Conservation (phyloP, 2,329 filamentous ascomycete genomes). For the Blastomyces gilchristii region DNA sequence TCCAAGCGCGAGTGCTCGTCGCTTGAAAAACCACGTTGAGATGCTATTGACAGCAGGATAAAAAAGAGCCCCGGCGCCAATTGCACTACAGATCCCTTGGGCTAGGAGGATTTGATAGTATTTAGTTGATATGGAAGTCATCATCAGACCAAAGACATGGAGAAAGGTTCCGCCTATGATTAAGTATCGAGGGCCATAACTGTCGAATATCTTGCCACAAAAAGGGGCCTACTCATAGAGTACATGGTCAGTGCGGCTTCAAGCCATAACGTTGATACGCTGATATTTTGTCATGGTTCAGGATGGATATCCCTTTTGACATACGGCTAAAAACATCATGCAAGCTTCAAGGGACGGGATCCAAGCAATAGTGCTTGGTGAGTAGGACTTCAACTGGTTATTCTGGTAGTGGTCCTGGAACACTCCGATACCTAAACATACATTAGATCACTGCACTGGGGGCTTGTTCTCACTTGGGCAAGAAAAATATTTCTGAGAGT, state of each 20-base stretch:
- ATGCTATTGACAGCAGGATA: constrained; percentile 32
- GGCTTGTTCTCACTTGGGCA: neutral
- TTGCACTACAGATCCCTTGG: constrained; percentile 45
- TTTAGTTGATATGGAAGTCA: constrained; percentile 43
- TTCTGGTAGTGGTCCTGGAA: constrained; percentile 52
- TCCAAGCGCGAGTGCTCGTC: constrained; percentile 45
- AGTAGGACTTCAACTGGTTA: constrained; percentile 40
- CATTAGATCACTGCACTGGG: constrained; percentile 1
- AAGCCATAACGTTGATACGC: neutral
- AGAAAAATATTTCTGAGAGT: neutral
- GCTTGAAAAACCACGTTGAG: constrained; percentile 45
- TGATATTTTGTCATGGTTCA: constrained; percentile 5
- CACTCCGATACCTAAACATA: constrained; percentile 35
- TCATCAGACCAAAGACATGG: constrained; percentile 51
- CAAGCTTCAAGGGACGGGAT: constrained; percentile 49
- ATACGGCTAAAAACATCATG: constrained; percentile 43
- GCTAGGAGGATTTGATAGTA: constrained; percentile 50
- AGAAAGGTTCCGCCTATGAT: constrained; percentile 42
- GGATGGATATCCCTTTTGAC: constrained; percentile 14
- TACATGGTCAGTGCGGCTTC: constrained; percentile 19
- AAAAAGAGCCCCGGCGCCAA: constrained; percentile 43
- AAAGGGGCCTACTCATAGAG: constrained; percentile 42
- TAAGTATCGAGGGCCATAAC: constrained; percentile 49
- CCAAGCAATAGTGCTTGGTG: constrained; percentile 50
- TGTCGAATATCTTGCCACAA: constrained; percentile 55